Evolutionary conservation across 1,139 yeast genomes (phyloP).

Genomic region (Lodderomyces elongisporus): DNA sequence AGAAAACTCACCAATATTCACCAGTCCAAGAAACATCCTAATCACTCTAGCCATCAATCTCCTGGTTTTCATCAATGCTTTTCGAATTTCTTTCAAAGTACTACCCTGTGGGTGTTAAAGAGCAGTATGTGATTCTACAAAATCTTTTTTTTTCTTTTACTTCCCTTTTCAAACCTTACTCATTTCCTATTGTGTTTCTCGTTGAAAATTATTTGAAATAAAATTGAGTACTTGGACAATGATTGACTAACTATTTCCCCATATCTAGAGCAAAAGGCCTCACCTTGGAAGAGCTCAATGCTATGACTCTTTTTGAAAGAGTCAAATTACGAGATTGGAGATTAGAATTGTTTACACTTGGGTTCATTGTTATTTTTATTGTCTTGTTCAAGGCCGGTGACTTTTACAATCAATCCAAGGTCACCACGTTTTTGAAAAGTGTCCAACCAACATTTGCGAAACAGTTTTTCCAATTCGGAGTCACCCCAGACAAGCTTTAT

Average conservation of each 20-base stretch:
- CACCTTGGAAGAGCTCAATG: conserved; percentile 48
- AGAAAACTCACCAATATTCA: too few relatives aligned
- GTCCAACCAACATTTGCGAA: conserved; percentile 46
- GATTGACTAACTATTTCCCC: conserved; percentile 7
- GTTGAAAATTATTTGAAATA: too few relatives aligned
- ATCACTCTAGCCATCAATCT: too few relatives aligned
- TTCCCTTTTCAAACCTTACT: background rate
- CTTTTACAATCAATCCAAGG: conserved; percentile 51
- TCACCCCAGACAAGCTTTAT: conserved; percentile 42
- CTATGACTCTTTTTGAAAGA: conserved; percentile 49
- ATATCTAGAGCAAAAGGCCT: conserved; percentile 12
- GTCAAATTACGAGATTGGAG: conserved; percentile 63
- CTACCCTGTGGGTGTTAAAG: conserved; percentile 10
- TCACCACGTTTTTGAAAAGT: conserved; percentile 44
- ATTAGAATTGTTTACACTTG: conserved; percentile 58
- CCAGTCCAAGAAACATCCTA: too few relatives aligned
- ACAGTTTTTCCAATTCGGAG: conserved; percentile 82
- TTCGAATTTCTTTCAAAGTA: conserved; percentile 11
- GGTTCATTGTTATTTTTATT: conserved; percentile 43
- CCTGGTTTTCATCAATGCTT: too few relatives aligned
- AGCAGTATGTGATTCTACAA: conserved; percentile 5
- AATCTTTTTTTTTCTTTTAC: background rate
- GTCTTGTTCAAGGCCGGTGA: conserved; percentile 55
- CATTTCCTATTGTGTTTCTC: background rate
- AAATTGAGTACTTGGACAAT: background rate